Conservation (phyloP, 2,329 filamentous ascomycete genomes). For the Colletotrichum costaricense region DNA sequence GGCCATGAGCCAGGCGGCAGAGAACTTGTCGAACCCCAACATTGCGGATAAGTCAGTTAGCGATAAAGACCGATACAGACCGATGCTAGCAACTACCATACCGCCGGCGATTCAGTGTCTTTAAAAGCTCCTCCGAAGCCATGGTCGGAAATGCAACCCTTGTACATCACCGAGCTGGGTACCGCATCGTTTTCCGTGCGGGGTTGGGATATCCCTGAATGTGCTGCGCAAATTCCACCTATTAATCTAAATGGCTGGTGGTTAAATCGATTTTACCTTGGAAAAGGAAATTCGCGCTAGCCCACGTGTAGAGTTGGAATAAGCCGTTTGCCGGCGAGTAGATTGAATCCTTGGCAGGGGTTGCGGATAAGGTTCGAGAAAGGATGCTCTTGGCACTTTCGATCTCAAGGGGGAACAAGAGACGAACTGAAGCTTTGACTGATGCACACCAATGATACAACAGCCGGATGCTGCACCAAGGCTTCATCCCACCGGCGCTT, state of each 20-base stretch:
- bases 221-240: conserved; percentile 18
- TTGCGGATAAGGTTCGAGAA: conserved; percentile 24
- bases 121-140: not conserved
- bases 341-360: conserved; percentile 10
- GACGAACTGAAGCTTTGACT: not conserved
- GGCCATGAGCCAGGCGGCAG: conserved; percentile 17
- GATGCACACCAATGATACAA: conserved; percentile 3
- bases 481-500: conserved; percentile 16
- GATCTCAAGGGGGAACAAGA: not conserved
- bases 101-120: not conserved
- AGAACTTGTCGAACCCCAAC: conserved; percentile 12
- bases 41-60: not conserved
- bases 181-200: conserved; percentile 32
- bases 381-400: conserved; percentile 1
- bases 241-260: conserved; percentile 15
- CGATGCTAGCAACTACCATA: no score
- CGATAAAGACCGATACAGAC: not conserved
- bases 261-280: not conserved
- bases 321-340: not conserved
- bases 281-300: not conserved
- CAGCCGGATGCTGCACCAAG: not conserved
- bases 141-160: conserved; percentile 25
- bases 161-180: not conserved
- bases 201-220: conserved; percentile 26
- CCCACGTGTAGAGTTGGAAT: not conserved